phyloP scores from a whole-genome alignment of 176 grass and related monocot genomes.

The Elymus sibiricus region DNA sequence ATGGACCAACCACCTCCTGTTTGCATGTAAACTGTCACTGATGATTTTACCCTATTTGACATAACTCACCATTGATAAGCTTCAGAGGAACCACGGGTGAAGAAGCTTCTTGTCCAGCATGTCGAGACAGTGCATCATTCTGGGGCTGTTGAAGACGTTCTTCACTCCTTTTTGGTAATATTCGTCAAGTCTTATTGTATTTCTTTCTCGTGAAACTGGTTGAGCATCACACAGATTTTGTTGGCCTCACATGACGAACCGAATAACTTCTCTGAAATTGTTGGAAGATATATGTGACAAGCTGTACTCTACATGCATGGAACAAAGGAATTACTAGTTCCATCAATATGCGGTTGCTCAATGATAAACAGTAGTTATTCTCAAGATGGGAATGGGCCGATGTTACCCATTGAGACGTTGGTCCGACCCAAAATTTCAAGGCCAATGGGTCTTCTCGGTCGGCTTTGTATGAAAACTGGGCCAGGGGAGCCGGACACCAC shows the following conservation, averaged over 20 bases:
- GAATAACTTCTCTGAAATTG: not conserved
- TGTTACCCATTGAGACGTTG: no score
- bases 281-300: not conserved
- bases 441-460: no score
- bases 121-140: conserved; percentile 64
- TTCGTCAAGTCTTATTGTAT: not conserved
- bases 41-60: not conserved
- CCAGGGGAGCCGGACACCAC: no score
- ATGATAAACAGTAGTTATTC: not conserved
- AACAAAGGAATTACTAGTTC: not conserved
- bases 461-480: no score
- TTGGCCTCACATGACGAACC: not conserved
- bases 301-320: not conserved
- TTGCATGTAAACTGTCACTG: not conserved
- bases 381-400: no score
- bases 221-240: not conserved
- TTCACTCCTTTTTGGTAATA: conserved; percentile 75
- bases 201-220: not conserved
- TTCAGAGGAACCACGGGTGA: conserved; percentile 51
- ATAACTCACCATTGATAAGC: not conserved
- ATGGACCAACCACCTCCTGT: not conserved
- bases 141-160: conserved; percentile 51
- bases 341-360: not conserved
- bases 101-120: conserved; percentile 80
- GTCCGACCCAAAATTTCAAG: no score